Evolutionary conservation across 257 asterid species (phyloP).

Genomic region (Jaltomata sinuosa): DNA sequence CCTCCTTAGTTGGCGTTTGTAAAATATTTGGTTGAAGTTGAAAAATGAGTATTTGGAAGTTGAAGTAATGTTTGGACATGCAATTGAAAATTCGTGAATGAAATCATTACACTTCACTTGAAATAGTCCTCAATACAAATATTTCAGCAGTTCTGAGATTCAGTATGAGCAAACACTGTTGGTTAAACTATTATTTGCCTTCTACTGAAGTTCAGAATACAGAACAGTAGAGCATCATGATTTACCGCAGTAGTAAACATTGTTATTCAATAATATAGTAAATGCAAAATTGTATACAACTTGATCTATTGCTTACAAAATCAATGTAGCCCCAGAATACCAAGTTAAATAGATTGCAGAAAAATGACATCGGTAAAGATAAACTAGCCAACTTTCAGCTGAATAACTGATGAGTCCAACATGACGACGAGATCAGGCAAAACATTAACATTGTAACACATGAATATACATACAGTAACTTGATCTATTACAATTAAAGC

Average conservation of each 20-base stretch:
- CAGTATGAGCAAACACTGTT: not conserved
- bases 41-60: not conserved
- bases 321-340: not conserved
- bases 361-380: too few relatives aligned
- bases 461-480: not conserved
- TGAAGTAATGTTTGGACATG: not conserved
- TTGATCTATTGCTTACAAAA: not conserved
- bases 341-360: not conserved
- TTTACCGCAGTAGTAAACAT: not conserved
- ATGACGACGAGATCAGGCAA: not conserved
- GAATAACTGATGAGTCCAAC: not conserved
- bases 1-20: not conserved
- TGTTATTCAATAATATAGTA: not conserved
- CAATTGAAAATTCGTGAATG: not conserved
- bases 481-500: not conserved
- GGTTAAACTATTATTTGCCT: not conserved
- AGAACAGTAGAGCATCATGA: not conserved
- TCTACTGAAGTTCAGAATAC: not conserved
- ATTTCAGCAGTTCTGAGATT: not conserved
- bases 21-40: not conserved
- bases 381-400: not conserved
- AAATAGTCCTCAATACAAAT: not conserved
- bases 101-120: not conserved
- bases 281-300: not conserved
- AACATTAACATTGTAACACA: not conserved